Conservation (phyloP, 306 rosid genomes). For the Cucumis cinereus region DNA sequence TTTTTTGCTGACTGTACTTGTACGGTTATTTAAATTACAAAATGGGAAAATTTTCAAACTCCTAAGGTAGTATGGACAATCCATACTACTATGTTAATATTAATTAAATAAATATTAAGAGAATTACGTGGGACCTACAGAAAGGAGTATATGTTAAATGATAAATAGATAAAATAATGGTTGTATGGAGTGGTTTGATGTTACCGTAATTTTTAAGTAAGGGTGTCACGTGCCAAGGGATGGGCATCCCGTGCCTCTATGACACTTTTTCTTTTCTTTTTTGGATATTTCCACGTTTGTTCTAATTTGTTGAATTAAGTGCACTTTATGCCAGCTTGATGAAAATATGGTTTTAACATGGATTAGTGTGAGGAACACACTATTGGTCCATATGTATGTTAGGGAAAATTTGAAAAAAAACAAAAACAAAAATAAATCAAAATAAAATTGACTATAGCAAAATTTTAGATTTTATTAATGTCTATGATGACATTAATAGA, state of each 20-base stretch:
- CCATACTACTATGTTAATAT: neutral
- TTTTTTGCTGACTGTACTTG: neutral
- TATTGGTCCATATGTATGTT: too few species aligned
- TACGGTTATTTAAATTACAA: neutral
- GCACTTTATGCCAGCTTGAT: neutral
- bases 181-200: neutral
- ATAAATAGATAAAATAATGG: neutral
- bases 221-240: neutral
- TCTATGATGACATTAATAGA: too few species aligned
- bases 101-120: neutral
- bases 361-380: too few species aligned
- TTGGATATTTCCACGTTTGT: neutral
- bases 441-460: too few species aligned
- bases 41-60: neutral
- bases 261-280: neutral
- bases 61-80: neutral
- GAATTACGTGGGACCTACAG: neutral
- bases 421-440: too few species aligned
- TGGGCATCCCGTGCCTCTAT: neutral
- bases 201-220: neutral
- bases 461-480: too few species aligned
- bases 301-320: neutral
- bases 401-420: too few species aligned
- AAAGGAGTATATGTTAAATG: neutral
- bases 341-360: too few species aligned